phyloP scores from a whole-genome alignment of 106 monocot genomes.

The Xerophyta viscosa region DNA sequence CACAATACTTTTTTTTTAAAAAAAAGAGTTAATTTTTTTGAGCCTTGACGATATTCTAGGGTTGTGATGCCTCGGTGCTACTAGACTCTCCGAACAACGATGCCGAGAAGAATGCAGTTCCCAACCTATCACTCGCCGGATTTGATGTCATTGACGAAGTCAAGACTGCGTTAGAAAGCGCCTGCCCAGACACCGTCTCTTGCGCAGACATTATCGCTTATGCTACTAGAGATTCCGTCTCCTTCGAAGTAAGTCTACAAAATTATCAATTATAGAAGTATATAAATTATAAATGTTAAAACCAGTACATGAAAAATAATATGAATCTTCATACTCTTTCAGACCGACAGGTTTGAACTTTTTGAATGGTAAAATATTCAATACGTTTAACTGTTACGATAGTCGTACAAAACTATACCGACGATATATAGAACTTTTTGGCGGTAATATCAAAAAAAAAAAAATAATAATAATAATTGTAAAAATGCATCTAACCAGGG shows the following conservation, averaged over 20 bases:
- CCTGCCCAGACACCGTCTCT: conserved; percentile 33
- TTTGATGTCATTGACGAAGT: conserved; percentile 44
- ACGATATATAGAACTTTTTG: no score
- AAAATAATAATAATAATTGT: neutral
- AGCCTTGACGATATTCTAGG: conserved; percentile 9
- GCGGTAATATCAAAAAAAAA: no score
- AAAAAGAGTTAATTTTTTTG: no score
- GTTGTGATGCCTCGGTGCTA: conserved; percentile 51
- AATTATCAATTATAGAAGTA: neutral
- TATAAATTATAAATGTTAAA: no score
- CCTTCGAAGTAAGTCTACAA: conserved; percentile 23
- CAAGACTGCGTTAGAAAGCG: conserved; percentile 32
- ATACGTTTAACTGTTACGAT: no score
- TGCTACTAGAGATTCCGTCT: conserved; percentile 36
- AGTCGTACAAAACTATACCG: no score
- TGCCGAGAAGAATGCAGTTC: conserved; percentile 28
- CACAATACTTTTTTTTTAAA: no score
- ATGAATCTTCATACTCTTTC: no score
- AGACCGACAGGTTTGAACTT: neutral
- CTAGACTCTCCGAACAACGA: conserved; percentile 19
- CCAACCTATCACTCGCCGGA: conserved; percentile 25
- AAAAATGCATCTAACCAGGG: neutral
- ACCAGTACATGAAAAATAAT: no score
- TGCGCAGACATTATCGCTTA: conserved; percentile 58
- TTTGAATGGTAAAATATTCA: no score